Evolutionary conservation across 176 grass and related monocot species (phyloP), one percentile per base, ranked within the genome.

Genomic region (Aechmea fasciata): DNA sequence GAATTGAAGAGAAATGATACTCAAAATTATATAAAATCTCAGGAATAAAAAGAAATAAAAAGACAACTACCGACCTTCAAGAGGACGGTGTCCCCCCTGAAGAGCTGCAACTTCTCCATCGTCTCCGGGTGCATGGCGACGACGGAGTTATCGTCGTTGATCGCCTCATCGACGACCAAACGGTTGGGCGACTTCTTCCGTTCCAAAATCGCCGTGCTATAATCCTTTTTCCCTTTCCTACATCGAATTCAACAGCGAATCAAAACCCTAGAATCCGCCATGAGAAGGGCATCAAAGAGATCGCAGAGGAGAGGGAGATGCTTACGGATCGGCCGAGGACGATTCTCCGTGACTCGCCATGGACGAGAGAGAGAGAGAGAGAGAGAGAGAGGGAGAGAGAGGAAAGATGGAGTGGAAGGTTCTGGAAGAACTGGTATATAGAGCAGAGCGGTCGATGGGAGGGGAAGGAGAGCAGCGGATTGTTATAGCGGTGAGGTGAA

Each of bases 151-250:
- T 94, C 90, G 14, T 94, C 90, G 28, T 84, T 81, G 63, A 73
- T 72, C 41, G 90, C 90, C 80, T 94, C 90, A 7, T 94, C 90
- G 63, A 95, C 83, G 29, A 90, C 75, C 61, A 90, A 74, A 1
- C 86, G 65, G 69, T 90, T 90, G 2, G 81, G 78, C 10, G 87
- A 83, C 72, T 90, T 87, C 65, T 95, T 95, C 74, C 87, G 52
- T 71, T 87, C 90, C 1, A 95, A 68, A 61, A 87, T 95, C 69
- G 81, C 83, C 29, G 84, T 95, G 71, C 81, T 90, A 65, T 77
- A 90, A 73, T 95, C 90, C 78, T 90, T 90, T 78, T 95, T 95
- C 66, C 67, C 85, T 68, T 87, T 87, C 66, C 87, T 96, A 84
- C 53, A 63, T 61, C 63, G 18, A 28, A 59, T 10, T 15, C 11